A percentile compares a stretch with the other conserved stretches of the same genome.
phyloP scores from a whole-genome alignment of 495 filamentous ascomycete species.

The Saxophila tyrrhenica region DNA sequence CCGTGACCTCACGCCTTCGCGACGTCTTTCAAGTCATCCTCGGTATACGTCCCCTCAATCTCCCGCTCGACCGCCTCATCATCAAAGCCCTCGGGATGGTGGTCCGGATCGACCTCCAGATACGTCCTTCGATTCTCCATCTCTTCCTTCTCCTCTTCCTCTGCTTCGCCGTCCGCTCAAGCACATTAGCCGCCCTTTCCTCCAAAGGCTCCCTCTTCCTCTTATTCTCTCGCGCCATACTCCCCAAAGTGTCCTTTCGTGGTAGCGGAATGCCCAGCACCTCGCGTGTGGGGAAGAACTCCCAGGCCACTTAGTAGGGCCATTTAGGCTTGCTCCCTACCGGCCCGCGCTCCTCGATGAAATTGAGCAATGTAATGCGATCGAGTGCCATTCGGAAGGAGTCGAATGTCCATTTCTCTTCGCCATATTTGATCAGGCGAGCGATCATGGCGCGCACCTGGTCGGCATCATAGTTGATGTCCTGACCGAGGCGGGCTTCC shows the following conservation, averaged over 20 bases:
- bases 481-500: background rate
- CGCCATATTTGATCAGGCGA: background rate
- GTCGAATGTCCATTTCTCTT: background rate
- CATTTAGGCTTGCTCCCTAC: background rate
- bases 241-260: too few species aligned
- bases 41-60: too few species aligned
- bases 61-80: too few species aligned
- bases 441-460: background rate
- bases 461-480: background rate
- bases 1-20: too few species aligned
- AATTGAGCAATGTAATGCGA: background rate
- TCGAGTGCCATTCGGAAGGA: background rate
- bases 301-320: background rate
- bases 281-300: background rate
- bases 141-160: too few species aligned
- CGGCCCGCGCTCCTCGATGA: background rate
- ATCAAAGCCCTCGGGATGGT: too few species aligned
- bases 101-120: too few species aligned
- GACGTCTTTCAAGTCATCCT: too few species aligned
- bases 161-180: background rate
- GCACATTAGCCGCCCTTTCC: background rate
- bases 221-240: background rate
- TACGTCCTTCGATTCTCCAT: too few species aligned
- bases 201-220: background rate
- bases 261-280: background rate